Conservation (phyloP, 106 monocot species). For the Vanilla planifolia region DNA sequence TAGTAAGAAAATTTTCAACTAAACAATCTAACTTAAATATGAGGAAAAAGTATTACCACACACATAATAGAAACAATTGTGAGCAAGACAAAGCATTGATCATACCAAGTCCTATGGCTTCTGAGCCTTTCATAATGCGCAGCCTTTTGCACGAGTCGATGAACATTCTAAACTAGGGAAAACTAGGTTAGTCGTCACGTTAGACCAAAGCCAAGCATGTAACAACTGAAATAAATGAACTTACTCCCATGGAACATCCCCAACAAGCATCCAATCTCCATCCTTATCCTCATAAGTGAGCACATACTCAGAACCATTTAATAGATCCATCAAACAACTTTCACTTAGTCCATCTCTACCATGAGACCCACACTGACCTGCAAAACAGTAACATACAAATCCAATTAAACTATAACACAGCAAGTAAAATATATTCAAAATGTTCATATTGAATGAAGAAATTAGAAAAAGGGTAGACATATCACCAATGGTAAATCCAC, state of each 20-base stretch:
- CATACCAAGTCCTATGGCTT: slow-evolving; percentile 21
- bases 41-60: not conserved
- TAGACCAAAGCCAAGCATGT: not conserved
- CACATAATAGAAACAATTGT: too few relatives aligned
- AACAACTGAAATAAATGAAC: slow-evolving; percentile 5
- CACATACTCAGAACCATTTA: slow-evolving; percentile 25
- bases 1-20: too few relatives aligned
- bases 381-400: slow-evolving; percentile 17
- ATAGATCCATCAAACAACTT: slow-evolving; percentile 11
- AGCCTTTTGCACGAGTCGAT: slow-evolving; percentile 44
- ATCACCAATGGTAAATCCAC: slow-evolving; percentile 38
- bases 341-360: slow-evolving; percentile 15
- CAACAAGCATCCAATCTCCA: slow-evolving; percentile 34
- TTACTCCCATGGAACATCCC: slow-evolving; percentile 63
- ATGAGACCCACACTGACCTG: slow-evolving; percentile 24
- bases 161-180: slow-evolving; percentile 12
- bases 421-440: too few relatives aligned
- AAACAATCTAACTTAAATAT: not conserved
- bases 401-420: slow-evolving; percentile 41
- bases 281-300: slow-evolving; percentile 28
- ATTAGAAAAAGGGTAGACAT: slow-evolving; percentile 2
- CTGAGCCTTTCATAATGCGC: slow-evolving; percentile 74
- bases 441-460: too few relatives aligned
- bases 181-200: not conserved
- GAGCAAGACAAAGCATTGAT: not conserved